A percentile compares a stretch with the other conserved stretches of the same genome.
phyloP scores from a whole-genome alignment of 2,329 filamentous ascomycete species.

The Xylaria sp. region DNA sequence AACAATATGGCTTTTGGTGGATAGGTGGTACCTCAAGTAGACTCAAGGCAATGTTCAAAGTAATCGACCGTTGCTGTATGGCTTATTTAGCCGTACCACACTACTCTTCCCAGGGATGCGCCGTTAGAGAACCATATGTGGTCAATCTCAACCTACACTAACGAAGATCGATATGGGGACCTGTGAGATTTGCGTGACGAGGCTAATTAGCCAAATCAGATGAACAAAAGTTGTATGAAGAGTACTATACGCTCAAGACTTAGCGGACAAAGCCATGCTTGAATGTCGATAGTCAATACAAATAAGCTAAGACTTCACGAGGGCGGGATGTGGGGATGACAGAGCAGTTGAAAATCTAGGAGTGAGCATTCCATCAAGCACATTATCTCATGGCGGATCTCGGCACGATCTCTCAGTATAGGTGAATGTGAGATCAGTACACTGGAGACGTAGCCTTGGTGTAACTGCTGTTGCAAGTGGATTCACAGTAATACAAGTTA shows the following conservation, averaged over 20 bases:
- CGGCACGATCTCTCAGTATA: constrained; percentile 1
- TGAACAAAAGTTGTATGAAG: background rate
- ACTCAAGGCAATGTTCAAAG: background rate
- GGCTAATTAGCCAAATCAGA: background rate
- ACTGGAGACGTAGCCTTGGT: background rate
- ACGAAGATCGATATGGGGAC: background rate
- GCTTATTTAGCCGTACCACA: constrained; percentile 32
- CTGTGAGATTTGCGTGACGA: background rate
- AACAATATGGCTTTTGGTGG: background rate
- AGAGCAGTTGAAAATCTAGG: background rate
- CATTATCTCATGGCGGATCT: background rate
- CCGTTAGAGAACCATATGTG: constrained; percentile 1
- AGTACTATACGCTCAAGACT: background rate
- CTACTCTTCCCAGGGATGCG: background rate
- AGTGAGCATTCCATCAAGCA: background rate
- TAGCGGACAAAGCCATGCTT: background rate
- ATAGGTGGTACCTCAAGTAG: background rate
- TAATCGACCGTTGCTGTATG: constrained; percentile 20
- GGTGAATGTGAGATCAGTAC: too few relatives aligned
- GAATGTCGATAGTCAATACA: background rate
- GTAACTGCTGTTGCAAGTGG: background rate
- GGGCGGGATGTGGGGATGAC: background rate
- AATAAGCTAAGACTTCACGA: background rate
- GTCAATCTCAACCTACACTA: background rate
- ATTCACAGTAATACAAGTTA: background rate